These are phyloP conservation scores for Xylaria sp. DNA, from an alignment of 2,329 filamentous ascomycete species.

Conservation along the genomic window DNA sequence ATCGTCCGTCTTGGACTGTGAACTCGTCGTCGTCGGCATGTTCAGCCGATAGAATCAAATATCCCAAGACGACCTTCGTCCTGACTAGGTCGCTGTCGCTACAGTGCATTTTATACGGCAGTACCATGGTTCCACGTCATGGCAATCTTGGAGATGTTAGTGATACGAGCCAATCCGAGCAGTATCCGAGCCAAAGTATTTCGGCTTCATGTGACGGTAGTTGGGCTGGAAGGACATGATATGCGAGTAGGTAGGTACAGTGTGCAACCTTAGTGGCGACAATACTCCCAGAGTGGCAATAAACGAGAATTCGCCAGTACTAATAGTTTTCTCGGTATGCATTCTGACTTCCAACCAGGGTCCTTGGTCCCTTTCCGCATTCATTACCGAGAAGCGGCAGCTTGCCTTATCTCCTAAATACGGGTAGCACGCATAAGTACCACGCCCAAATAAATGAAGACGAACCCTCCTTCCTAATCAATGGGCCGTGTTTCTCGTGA, in stretches of 20 bases:
- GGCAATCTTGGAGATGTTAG: background rate
- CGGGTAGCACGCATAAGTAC: background rate
- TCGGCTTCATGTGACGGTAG: background rate
- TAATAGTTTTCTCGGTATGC: conserved; percentile 6
- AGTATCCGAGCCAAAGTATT: background rate
- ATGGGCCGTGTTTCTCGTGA: background rate
- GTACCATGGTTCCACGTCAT: background rate
- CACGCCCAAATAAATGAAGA: background rate
- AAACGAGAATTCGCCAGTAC: background rate
- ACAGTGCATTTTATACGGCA: background rate
- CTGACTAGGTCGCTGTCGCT: background rate
- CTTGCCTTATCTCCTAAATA: background rate
- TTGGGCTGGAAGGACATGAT: background rate
- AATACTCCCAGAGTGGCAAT: background rate
- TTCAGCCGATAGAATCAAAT: background rate
- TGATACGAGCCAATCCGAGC: background rate
- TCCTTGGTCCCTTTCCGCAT: background rate
- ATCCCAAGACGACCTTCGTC: background rate
- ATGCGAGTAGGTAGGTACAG: conserved; percentile 1
- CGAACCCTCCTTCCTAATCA: background rate
- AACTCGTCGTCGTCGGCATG: too few species aligned
- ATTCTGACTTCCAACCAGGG: background rate
- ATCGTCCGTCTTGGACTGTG: too few species aligned
- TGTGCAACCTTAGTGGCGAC: conserved; percentile 8
- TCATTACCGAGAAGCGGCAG: background rate